Conservation (phyloP, 345 rosid species). For the Ceriops zippeliana region DNA sequence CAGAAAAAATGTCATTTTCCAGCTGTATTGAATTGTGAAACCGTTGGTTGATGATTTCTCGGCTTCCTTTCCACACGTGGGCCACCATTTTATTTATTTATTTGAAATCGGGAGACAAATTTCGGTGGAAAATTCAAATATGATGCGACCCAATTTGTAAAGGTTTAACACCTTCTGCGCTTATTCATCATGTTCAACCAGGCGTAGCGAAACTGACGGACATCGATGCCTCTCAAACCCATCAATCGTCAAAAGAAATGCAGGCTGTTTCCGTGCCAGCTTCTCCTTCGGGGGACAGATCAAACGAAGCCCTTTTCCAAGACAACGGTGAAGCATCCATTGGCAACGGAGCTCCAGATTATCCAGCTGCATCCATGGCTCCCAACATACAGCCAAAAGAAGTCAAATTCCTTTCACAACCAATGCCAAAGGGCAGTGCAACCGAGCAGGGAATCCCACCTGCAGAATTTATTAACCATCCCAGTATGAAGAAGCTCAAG, state of each 20-base stretch:
- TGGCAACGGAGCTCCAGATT: conserved; percentile 17
- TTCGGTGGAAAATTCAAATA: not conserved
- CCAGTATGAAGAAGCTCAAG: conserved; percentile 31
- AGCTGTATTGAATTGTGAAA: too few relatives aligned
- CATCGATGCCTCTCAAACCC: conserved; percentile 17
- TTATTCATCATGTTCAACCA: not conserved
- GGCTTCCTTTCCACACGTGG: not conserved
- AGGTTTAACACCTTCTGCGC: not conserved
- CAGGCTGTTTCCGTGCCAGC: conserved; percentile 55
- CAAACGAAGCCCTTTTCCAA: conserved; percentile 21
- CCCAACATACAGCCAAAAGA: conserved; percentile 18
- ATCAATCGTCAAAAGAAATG: conserved; percentile 31
- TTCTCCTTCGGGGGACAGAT: conserved; percentile 33
- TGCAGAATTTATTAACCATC: conserved; percentile 27
- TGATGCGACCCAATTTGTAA: conserved; percentile 51
- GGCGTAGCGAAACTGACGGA: conserved; percentile 6
- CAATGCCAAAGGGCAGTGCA: conserved; percentile 47
- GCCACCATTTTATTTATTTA: not conserved
- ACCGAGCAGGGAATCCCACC: conserved; percentile 13
- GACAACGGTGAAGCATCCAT: conserved; percentile 8
- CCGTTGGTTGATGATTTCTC: too few relatives aligned
- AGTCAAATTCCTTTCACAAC: conserved; percentile 54
- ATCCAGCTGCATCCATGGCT: conserved; percentile 23
- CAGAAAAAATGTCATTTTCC: too few relatives aligned
- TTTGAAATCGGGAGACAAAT: not conserved